These are phyloP conservation scores for Waltergamsia citrina DNA, from an alignment of 2,329 filamentous ascomycete species.

Conservation along the genomic window DNA sequence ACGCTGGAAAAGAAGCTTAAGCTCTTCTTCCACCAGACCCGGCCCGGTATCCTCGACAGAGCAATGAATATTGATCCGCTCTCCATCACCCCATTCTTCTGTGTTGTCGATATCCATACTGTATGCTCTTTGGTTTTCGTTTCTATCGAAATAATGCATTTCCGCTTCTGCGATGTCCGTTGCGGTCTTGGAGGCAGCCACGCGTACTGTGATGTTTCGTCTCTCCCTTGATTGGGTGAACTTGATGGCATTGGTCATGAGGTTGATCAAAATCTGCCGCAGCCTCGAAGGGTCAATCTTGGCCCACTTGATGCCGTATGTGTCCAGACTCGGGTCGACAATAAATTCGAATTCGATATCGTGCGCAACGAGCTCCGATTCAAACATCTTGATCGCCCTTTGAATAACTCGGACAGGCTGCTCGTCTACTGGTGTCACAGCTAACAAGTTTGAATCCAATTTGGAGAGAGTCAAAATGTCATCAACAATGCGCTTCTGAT, in stretches of 20 bases:
- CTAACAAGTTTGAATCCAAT: constrained; percentile 59
- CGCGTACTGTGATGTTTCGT: constrained; percentile 51
- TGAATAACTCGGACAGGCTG: constrained; percentile 61
- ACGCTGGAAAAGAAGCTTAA: constrained; percentile 56
- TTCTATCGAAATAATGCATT: constrained; percentile 37
- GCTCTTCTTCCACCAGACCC: constrained; percentile 55
- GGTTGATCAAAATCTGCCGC: constrained; percentile 66
- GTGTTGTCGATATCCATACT: constrained; percentile 36
- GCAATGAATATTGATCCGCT: constrained; percentile 63
- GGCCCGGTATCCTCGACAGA: constrained; percentile 64
- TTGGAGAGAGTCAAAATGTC: constrained; percentile 60
- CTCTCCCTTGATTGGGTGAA: constrained; percentile 52
- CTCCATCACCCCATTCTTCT: constrained; percentile 61
- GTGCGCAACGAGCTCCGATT: constrained; percentile 62
- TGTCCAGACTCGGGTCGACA: constrained; percentile 57
- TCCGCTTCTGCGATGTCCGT: constrained; percentile 25
- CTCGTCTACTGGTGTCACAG: constrained; percentile 61
- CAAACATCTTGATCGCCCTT: constrained; percentile 68
- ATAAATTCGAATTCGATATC: constrained; percentile 62
- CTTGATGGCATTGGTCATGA: constrained; percentile 60
- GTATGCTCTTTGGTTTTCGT: constrained; percentile 22
- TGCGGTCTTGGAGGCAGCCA: constrained; percentile 52
- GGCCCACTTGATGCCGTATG: constrained; percentile 60
- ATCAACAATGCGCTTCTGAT: constrained; percentile 65
- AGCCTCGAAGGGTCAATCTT: constrained; percentile 67